Conservation (phyloP, 2,329 filamentous ascomycete genomes). For the Fusarium transvaalense region DNA sequence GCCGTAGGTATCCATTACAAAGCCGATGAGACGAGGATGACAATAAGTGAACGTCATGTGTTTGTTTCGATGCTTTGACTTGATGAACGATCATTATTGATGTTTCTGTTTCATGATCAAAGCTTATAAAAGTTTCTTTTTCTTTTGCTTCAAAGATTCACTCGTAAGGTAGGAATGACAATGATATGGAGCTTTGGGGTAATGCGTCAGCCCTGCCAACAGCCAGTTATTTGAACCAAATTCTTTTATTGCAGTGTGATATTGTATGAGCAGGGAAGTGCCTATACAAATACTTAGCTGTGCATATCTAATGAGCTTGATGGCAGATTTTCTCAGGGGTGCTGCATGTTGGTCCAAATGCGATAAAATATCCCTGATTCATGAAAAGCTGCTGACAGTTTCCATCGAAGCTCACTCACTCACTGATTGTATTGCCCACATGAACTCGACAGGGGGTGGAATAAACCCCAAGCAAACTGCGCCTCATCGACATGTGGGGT, state of each 20-base stretch:
- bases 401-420: neutral
- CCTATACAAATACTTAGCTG: neutral
- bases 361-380: neutral
- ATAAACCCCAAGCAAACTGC: conserved; percentile 25
- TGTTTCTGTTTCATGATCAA: neutral
- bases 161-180: neutral
- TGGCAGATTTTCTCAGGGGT: neutral
- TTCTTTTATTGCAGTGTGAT: neutral
- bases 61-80: neutral
- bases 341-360: neutral
- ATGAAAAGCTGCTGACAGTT: neutral
- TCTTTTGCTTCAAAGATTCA: neutral
- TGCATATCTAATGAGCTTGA: neutral
- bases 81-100: neutral
- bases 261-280: neutral
- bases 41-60: conserved; percentile 37
- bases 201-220: neutral
- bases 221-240: neutral
- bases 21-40: conserved; percentile 33
- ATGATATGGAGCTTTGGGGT: neutral
- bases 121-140: neutral
- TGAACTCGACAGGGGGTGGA: conserved; percentile 10
- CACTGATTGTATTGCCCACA: neutral
- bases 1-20: conserved; percentile 35
- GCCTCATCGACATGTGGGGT: conserved; percentile 40